Base-by-base conservation (phyloP, 805 yeast species). In the Saccharomycopsis fibuligera region DNA sequence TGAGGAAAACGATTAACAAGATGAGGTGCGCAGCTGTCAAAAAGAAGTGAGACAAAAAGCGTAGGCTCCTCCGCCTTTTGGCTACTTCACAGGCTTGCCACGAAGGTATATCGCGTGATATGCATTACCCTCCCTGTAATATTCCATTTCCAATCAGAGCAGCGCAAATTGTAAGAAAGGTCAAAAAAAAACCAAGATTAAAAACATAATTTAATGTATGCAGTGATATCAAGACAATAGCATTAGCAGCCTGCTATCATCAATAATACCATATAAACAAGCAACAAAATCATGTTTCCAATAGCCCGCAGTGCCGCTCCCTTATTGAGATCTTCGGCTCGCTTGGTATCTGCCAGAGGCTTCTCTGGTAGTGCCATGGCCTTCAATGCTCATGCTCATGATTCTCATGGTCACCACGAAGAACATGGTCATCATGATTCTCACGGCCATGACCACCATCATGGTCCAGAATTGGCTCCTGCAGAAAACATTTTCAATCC, bases 381-480 rank as follows among this genome's bases (percentile, higher is more conserved):
- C 12, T 33, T 35, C 24, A 24, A 16, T 41, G 40, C 17, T 12
- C 42, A 39, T 46, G 31, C n/a, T 2, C 48, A 48, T 33, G 48
- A 43, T 25, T n/a, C n/a, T n/a, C n/a, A n/a, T n/a, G n/a, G n/a
- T n/a, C 43, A 43, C 41, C 51, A 48, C 23, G 51, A 38, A 40
- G 52, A 51, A 19, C 47, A 43, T 38, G 45, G 38, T n/a, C 45
- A 47, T 16, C 47, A 47, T 23, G 47, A 50, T 1, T n/a, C n/a
- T n/a, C 44, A 46, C 16, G 45, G 22, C 2, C 42, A 41, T 24
- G 40, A 40, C 40, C 49, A 46, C 39, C 53, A 49, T 27, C 53
- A 49, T 36, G 53, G 53, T 4, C 53, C 53, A 27, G 55, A 49
- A 35, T 29, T 46, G 2, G 35, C 48, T n/a, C 45, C 49, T 25